A percentile compares a stretch with the other conserved stretches of the same genome.
Conservation (phyloP, 257 asterid genomes). For the Solanum corneliomulleri region DNA sequence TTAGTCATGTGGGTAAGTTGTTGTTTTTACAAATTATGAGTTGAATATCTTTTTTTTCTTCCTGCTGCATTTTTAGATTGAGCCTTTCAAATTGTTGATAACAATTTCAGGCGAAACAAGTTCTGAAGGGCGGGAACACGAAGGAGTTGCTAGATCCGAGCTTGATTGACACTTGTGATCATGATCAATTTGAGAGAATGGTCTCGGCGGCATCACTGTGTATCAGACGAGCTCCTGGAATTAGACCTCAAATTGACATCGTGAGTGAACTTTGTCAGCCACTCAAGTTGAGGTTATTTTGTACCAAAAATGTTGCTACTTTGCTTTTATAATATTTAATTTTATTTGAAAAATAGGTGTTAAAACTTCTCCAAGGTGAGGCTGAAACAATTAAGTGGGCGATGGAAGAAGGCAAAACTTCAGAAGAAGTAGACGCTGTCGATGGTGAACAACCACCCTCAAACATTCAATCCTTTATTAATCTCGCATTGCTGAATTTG, state of each 20-base stretch:
- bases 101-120: conserved; percentile 52
- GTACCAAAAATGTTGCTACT: not conserved
- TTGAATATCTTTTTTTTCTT: not conserved
- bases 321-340: not conserved
- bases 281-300: not conserved
- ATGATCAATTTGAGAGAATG: conserved; percentile 54
- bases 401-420: conserved; percentile 27
- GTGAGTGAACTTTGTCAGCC: conserved; percentile 25
- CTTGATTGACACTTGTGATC: conserved; percentile 31
- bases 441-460: conserved; percentile 35
- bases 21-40: not conserved
- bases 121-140: conserved; percentile 41
- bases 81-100: not conserved
- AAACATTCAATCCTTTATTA: conserved; percentile 61
- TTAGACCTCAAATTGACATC: conserved; percentile 54
- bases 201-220: conserved; percentile 74
- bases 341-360: conserved; percentile 29
- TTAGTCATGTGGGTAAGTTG: conserved; percentile 84
- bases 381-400: conserved; percentile 45
- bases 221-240: conserved; percentile 48
- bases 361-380: conserved; percentile 69
- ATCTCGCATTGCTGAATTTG: conserved; percentile 61
- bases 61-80: not conserved
- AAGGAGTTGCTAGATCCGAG: conserved; percentile 53
- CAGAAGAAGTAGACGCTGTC: conserved; percentile 27